Base-by-base conservation (phyloP, 148 eudicot genomes). In the Drosera capensis region DNA sequence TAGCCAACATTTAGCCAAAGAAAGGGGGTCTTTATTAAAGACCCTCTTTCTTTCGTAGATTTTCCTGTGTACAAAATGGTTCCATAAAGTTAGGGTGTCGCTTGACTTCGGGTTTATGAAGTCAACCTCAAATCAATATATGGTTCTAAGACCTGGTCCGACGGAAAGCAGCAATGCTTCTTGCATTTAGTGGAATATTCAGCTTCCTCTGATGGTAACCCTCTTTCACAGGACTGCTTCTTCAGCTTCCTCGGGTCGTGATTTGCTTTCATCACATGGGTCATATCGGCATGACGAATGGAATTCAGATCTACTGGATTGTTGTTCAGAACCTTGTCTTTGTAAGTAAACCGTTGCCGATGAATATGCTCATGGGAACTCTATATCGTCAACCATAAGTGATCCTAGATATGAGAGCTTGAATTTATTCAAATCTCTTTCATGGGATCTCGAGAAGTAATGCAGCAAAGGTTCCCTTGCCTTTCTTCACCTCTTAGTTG, bases 291-390 rank as follows among this genome's bases (percentile, higher is more conserved):
- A 45, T 39, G 80, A 76, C 18, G 79, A 85, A 39, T 92, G 99
- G 99, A 73, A 81, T 65, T 65, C 80, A 2, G 99, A 92, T 79
- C 62, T 92, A 62, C 94, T 92, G 20, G 90, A 82, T 62, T 92
- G 99, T 52, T 92, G 85, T 63, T 76, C 95, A 26, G 95, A 85
- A 59, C 99, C 99, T 53, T 60, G 68, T 43, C 68, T 85, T 47
- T 92, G 95, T 92, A 81, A 62, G 99, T 68, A n/a, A n/a, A n/a
- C n/a, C n/a, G n/a, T n/a, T n/a, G n/a, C n/a, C n/a, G n/a, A 26
- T 58, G 23, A 19, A 22, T 30, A 3, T 43, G 40, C n/a, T 40
- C 19, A 11, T 31, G 30, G n/a, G 21, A 48, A 11, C 41, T 26
- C 23, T 29, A n/a, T n/a, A n/a, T n/a, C n/a, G n/a, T n/a, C n/a